A percentile compares a stretch with the other conserved stretches of the same genome.
Evolutionary conservation across 192 early-diverging fungal species (phyloP).

Genomic region (Rhizophagus sp.): DNA sequence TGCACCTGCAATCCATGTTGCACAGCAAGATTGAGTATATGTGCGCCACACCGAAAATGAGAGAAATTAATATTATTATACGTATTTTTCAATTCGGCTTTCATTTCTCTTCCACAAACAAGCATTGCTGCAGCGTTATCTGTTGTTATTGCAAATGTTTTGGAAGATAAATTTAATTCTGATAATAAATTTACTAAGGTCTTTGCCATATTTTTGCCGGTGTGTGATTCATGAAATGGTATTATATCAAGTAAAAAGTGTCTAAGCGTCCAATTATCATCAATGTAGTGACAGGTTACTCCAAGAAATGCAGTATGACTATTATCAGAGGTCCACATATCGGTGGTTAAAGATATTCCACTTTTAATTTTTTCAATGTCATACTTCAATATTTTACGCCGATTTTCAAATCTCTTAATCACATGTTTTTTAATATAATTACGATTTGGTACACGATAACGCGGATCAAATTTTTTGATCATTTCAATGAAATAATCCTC

Average conservation of each 20-base stretch:
- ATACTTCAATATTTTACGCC: background rate
- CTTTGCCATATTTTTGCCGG: background rate
- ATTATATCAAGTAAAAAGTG: conserved; percentile 18
- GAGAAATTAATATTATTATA: background rate
- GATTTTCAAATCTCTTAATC: background rate
- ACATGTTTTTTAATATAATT: too few relatives aligned
- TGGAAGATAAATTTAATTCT: background rate
- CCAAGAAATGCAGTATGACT: too few relatives aligned
- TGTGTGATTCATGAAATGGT: background rate
- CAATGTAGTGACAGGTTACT: background rate
- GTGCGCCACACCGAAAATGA: background rate
- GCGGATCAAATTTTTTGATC: too few relatives aligned
- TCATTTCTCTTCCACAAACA: background rate
- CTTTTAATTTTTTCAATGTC: background rate
- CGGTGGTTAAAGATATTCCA: background rate
- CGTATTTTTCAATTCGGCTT: too few relatives aligned
- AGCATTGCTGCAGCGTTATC: background rate
- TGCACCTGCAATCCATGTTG: background rate
- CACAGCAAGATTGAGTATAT: conserved; percentile 17
- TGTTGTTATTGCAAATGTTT: conserved; percentile 13
- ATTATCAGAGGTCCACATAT: background rate
- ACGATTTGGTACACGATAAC: background rate
- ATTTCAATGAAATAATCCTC: too few relatives aligned
- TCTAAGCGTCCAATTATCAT: background rate
- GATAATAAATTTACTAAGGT: background rate